Percentiles rank a stretch among this genome's conserved stretches.
phyloP scores from a whole-genome alignment of 768 basidiomycete species.

The Psilocybe tampanensis region DNA sequence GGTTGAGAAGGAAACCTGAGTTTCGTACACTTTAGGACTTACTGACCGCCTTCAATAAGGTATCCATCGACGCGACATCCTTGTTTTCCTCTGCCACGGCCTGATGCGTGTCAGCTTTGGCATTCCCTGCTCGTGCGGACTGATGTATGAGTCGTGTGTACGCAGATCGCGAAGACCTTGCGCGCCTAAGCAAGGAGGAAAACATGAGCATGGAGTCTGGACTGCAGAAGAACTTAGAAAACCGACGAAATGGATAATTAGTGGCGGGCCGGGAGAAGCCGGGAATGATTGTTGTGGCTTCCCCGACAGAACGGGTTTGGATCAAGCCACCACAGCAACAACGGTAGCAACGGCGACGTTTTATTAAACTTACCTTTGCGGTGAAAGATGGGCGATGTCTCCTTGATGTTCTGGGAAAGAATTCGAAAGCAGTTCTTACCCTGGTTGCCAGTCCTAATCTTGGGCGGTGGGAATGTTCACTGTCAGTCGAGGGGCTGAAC shows the following conservation, averaged over 20 bases:
- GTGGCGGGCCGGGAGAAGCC: not conserved
- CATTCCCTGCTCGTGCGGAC: slow-evolving; percentile 1
- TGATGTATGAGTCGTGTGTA: not conserved
- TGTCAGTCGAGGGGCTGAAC: not conserved
- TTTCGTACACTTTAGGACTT: slow-evolving; percentile 28
- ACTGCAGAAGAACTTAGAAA: not conserved
- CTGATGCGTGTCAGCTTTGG: slow-evolving; percentile 16
- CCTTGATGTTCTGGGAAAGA: not conserved
- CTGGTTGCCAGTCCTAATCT: slow-evolving; percentile 7
- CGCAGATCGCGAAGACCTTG: not conserved
- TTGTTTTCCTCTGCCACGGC: slow-evolving; percentile 54
- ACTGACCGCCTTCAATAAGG: slow-evolving; percentile 58
- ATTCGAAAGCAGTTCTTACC: not conserved
- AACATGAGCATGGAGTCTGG: slow-evolving; percentile 1
- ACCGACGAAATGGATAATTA: not conserved
- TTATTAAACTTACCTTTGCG: not conserved
- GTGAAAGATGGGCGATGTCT: not conserved
- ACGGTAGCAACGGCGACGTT: not conserved
- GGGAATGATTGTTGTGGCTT: not conserved
- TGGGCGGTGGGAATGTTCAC: slow-evolving; percentile 1
- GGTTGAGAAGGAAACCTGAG: not conserved
- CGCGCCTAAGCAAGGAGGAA: not conserved
- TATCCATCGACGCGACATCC: slow-evolving; percentile 61
- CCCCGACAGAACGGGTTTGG: not conserved
- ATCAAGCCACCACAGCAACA: not conserved